Base-by-base conservation (phyloP, 164 flowering plant genomes). In the Malania oleifera region DNA sequence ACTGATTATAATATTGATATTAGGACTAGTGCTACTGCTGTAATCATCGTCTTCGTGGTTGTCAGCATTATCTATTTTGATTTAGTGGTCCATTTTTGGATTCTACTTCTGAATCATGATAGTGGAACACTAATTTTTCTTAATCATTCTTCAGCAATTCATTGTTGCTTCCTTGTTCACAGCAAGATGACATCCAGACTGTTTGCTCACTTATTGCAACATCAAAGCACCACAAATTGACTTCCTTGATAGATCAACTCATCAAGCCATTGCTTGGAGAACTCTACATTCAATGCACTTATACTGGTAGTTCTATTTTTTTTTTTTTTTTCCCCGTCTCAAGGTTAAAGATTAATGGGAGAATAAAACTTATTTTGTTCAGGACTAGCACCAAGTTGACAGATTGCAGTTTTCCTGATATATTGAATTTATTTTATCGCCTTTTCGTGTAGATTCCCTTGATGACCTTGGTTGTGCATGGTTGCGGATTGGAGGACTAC, bases 401-500 rank as follows among this genome's bases (percentile, higher is more conserved):
- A 7, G 61, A 45, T 29, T 51, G 7, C 19, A 43, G 37, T 8
- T 41, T 24, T 27, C 26, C 10, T 47, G 24, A 53, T 0, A n/a
- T 40, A 19, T 35, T 34, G 24, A 17, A 17, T 37, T 34, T 52
- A 7, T 7, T 13, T n/a, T n/a, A 34, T 41, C 15, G 44, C 50
- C 7, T 38, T 52, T 27, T 31, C 40, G 46, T 60, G 45, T 61
- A 85, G 96, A 66, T 35, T 60, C 45, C 50, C 48, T 71, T 48
- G 67, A 38, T 47, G 66, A 58, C 31, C 69, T 84, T 60, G 95
- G 95, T 38, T 60, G 45, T 56, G 79, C 85, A 22, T 88, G 97
- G 91, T 54, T 88, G 40, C 70, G 65, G 31, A 75, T 86, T 70
- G 99, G 96, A 17, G 82, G 72, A 5, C 37, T 93, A 52, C 95